Conservation (phyloP, 2,329 filamentous ascomycete genomes). For the Pseudogymnoascus sp. region DNA sequence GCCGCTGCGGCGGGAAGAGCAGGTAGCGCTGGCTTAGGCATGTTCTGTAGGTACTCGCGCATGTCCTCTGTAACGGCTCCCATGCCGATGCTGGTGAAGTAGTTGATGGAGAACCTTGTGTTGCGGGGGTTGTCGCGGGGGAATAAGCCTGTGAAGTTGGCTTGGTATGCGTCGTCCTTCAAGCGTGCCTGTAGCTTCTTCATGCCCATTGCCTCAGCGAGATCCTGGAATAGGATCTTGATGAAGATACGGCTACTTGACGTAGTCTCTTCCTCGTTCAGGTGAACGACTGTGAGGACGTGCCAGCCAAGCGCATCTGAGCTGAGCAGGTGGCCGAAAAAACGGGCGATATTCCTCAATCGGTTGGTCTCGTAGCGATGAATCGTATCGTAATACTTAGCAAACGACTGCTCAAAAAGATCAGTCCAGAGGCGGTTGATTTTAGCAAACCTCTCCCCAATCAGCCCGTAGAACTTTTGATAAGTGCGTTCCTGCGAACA, state of each 20-base stretch:
- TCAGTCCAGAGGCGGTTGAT: conserved; percentile 92
- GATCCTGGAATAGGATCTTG: conserved; percentile 93
- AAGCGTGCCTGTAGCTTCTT: conserved; percentile 68
- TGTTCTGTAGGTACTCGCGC: conserved; percentile 82
- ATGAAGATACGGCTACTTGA: conserved; percentile 96
- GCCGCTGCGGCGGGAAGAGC: conserved; percentile 50
- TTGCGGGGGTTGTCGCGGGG: conserved; percentile 83
- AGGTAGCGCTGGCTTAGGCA: conserved; percentile 75
- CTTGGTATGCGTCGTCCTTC: conserved; percentile 68
- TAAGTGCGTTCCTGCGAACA: conserved; percentile 96
- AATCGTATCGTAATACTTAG: conserved; percentile 93
- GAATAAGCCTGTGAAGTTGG: conserved; percentile 79
- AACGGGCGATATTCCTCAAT: conserved; percentile 86
- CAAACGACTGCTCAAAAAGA: conserved; percentile 83
- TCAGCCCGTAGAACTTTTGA: conserved; percentile 92
- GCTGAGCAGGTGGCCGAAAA: conserved; percentile 87
- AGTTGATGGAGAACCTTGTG: conserved; percentile 96
- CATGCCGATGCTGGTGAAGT: conserved; percentile 98
- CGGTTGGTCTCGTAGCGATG: conserved; percentile 96
- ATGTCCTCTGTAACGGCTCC: conserved; percentile 90
- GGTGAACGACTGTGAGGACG: conserved; percentile 71
- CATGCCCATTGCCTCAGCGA: conserved; percentile 81
- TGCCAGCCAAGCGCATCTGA: conserved; percentile 92
- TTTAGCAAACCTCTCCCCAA: conserved; percentile 91
- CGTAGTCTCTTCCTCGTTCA: conserved; percentile 96